Percentiles rank a stretch among this genome's conserved stretches.
Conservation (phyloP, 495 filamentous ascomycete genomes). For the Polyplosphaeria fusca region DNA sequence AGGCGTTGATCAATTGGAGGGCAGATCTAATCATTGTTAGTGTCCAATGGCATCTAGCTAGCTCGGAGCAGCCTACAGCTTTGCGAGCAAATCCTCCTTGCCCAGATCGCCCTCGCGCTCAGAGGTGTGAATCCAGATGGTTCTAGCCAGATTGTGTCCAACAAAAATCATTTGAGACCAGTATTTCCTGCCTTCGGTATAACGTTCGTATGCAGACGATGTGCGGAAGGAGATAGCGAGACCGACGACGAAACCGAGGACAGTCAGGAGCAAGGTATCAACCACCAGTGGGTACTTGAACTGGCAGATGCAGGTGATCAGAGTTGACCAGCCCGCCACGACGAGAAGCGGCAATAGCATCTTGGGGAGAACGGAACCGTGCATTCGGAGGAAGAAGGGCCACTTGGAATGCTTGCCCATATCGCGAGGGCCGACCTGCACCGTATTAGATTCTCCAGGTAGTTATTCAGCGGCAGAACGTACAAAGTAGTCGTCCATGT, state of each 20-base stretch:
- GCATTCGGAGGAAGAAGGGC: conserved; percentile 37
- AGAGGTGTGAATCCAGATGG: conserved; percentile 72
- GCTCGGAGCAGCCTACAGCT: conserved; percentile 39
- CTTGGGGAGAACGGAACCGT: conserved; percentile 35
- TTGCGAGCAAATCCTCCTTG: conserved; percentile 70
- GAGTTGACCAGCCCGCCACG: conserved; percentile 65
- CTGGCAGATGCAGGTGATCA: conserved; percentile 61
- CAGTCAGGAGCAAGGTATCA: conserved; percentile 68
- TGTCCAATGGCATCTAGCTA: background rate
- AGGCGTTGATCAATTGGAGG: conserved; percentile 78
- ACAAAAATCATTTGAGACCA: conserved; percentile 73
- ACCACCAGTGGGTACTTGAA: conserved; percentile 55
- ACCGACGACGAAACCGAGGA: conserved; percentile 88
- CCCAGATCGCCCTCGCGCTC: conserved; percentile 61
- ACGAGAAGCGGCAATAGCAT: conserved; percentile 66
- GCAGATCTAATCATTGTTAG: conserved; percentile 47
- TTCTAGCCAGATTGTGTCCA: conserved; percentile 68
- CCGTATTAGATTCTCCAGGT: background rate
- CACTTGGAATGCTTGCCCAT: conserved; percentile 32
- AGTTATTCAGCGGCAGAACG: background rate
- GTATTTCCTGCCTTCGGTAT: conserved; percentile 70
- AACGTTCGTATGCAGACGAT: conserved; percentile 80
- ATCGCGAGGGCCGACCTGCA: conserved; percentile 29
- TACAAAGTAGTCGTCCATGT: conserved; percentile 35
- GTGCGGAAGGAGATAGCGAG: conserved; percentile 80